These are phyloP conservation scores for Curvularia lunata DNA, from an alignment of 2,329 filamentous ascomycete species.

Conservation along the genomic window DNA sequence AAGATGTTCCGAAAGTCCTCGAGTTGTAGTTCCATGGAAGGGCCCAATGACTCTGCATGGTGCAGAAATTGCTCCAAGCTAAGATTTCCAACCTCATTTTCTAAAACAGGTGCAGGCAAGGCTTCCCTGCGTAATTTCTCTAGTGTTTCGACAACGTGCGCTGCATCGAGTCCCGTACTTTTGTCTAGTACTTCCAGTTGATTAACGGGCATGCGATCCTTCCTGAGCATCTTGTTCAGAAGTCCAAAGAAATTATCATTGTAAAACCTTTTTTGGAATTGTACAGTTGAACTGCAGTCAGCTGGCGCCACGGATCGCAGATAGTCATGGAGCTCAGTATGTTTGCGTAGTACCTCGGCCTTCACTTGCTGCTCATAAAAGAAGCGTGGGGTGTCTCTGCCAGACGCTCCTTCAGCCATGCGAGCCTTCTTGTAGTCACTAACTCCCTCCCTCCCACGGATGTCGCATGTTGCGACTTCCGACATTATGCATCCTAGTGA, in stretches of 20 bases:
- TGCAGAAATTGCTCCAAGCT: not conserved
- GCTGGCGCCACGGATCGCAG: not conserved
- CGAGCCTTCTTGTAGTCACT: constrained; percentile 16
- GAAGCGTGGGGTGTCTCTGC: constrained; percentile 15
- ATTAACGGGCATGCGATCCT: not conserved
- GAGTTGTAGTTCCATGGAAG: not conserved
- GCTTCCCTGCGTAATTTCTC: not conserved
- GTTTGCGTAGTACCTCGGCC: constrained; percentile 8
- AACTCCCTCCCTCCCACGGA: constrained; percentile 15
- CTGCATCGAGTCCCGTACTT: not conserved
- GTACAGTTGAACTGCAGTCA: not conserved
- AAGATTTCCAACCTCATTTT: not conserved
- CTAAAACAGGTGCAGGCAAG: not conserved
- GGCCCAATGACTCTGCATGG: not conserved
- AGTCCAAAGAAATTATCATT: not conserved
- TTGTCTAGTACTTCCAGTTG: not conserved
- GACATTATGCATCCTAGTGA: constrained; percentile 21
- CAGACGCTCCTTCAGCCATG: constrained; percentile 1
- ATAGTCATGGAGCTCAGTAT: constrained; percentile 8
- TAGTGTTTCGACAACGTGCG: not conserved
- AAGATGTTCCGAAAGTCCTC: not conserved
- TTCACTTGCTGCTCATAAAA: constrained; percentile 12
- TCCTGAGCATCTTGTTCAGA: not conserved
- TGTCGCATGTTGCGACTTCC: constrained; percentile 17
- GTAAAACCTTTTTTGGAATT: not conserved